Conservation (phyloP, 352 stramenopile genomes). For the Phytophthora fragariae region DNA sequence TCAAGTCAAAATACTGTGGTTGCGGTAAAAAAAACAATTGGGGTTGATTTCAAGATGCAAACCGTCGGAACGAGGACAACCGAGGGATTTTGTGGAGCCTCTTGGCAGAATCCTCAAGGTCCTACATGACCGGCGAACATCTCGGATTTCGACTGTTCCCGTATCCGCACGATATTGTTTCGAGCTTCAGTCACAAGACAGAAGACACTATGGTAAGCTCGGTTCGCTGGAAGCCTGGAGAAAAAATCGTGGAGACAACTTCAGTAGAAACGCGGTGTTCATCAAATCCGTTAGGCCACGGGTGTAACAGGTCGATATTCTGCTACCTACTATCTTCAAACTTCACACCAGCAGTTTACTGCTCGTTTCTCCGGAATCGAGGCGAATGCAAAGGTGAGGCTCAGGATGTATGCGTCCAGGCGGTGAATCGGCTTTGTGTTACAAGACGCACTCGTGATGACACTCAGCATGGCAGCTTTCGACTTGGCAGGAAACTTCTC, state of each 20-base stretch:
- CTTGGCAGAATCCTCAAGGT: slow-evolving; percentile 47
- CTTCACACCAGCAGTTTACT: neutral
- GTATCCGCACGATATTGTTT: slow-evolving; percentile 11
- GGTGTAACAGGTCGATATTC: too few species aligned
- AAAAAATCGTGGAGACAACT: neutral
- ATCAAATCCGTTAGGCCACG: too few species aligned
- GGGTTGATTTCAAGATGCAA: too few species aligned
- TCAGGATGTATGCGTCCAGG: neutral
- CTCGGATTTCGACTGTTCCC: slow-evolving; percentile 28
- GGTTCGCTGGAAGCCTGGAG: slow-evolving; percentile 32
- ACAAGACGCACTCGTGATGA: neutral
- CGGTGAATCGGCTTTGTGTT: neutral
- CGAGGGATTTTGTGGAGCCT: slow-evolving; percentile 16
- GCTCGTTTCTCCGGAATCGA: neutral
- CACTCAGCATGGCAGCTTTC: neutral
- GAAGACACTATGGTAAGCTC: neutral
- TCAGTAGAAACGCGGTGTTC: too few species aligned
- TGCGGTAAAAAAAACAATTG: too few species aligned
- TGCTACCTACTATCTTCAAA: neutral
- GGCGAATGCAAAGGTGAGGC: neutral
- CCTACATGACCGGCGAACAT: slow-evolving; percentile 51
- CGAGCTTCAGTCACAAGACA: too few species aligned
- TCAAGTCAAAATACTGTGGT: too few species aligned
- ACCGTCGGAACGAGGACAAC: neutral
- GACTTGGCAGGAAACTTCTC: neutral